Evolutionary conservation across 257 asterid genomes (phyloP).

Genomic region (Solanum pinnatisectum): DNA sequence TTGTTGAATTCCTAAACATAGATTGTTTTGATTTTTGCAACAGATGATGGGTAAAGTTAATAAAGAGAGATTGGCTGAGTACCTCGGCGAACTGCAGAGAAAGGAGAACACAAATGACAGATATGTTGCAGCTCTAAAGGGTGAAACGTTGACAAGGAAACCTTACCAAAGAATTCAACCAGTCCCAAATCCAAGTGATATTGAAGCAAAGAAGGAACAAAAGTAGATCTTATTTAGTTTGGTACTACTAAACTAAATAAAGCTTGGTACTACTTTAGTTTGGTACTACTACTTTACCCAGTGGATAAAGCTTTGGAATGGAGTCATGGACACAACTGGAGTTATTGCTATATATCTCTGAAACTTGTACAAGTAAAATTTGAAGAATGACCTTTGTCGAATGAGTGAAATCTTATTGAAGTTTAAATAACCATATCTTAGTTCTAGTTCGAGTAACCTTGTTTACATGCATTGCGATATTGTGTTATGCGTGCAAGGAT

Average conservation of each 20-base stretch:
- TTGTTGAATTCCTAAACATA: background rate
- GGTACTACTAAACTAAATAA: background rate
- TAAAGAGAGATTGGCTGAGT: constrained; percentile 82
- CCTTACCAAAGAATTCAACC: constrained; percentile 85
- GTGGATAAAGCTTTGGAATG: background rate
- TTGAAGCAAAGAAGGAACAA: constrained; percentile 22
- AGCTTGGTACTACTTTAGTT: background rate
- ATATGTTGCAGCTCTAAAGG: constrained; percentile 83
- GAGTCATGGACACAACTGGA: background rate
- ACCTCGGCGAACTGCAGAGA: constrained; percentile 73
- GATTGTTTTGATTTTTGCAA: background rate
- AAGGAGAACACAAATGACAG: constrained; percentile 89
- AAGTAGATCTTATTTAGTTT: constrained; percentile 12
- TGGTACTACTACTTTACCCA: background rate
- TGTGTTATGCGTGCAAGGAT: background rate
- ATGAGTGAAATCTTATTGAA: background rate
- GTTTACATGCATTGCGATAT: background rate
- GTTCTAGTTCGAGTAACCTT: background rate
- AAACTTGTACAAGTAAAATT: background rate
- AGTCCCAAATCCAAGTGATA: constrained; percentile 29
- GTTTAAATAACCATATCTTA: background rate
- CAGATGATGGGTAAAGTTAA: constrained; percentile 94
- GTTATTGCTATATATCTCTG: background rate
- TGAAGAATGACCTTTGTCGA: background rate
- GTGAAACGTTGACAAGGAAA: constrained; percentile 84